Evolutionary conservation across 164 flowering plant species (phyloP).

Genomic region (Pachysandra terminalis): DNA sequence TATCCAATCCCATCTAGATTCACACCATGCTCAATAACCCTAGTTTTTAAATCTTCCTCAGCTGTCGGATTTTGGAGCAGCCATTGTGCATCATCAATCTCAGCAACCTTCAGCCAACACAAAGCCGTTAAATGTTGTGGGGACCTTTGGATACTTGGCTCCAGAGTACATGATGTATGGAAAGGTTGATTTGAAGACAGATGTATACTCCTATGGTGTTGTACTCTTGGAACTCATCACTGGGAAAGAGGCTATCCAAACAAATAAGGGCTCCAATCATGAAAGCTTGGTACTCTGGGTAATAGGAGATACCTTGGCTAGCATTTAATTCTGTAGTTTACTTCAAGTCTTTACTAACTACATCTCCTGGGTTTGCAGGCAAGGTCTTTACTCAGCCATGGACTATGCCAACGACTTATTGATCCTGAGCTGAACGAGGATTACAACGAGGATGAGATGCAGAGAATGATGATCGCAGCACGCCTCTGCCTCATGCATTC

Average conservation of each 20-base stretch:
- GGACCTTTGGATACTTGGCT: constrained; percentile 44
- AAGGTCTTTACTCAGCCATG: constrained; percentile 35
- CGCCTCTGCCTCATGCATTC: constrained; percentile 49
- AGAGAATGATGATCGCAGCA: constrained; percentile 31
- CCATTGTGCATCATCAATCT: constrained; percentile 20
- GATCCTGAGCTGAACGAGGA: constrained; percentile 34
- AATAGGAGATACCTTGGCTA: constrained; percentile 4
- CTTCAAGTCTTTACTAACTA: neutral
- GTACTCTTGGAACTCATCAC: constrained; percentile 51
- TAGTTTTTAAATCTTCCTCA: constrained; percentile 8
- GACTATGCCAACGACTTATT: constrained; percentile 31
- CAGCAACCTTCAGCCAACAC: constrained; percentile 14
- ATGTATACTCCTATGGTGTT: constrained; percentile 51
- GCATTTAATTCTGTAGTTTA: neutral
- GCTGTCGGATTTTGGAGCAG: constrained; percentile 48
- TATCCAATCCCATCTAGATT: neutral
- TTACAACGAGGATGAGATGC: constrained; percentile 35
- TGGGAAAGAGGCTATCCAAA: constrained; percentile 38
- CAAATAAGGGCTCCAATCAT: constrained; percentile 17
- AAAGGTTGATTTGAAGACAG: constrained; percentile 44
- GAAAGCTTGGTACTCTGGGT: constrained; percentile 53
- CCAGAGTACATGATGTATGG: constrained; percentile 54
- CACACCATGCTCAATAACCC: neutral
- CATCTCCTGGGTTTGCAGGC: constrained; percentile 31
- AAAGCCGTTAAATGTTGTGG: constrained; percentile 27